Base-by-base conservation (phyloP, 1,139 yeast species). In the Pichia sp. region DNA sequence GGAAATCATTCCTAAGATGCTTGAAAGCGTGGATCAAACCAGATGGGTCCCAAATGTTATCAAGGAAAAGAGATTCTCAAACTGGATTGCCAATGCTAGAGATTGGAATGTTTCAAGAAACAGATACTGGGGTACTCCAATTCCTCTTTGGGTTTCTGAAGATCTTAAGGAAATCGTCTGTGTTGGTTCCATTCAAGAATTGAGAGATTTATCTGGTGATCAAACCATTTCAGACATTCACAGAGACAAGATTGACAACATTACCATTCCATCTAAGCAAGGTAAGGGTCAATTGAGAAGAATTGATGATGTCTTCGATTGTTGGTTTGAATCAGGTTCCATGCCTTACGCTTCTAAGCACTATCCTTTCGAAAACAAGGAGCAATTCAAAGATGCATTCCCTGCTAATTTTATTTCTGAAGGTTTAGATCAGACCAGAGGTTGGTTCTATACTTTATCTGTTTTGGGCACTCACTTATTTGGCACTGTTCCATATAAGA, bases 41-140 rank as follows among this genome's bases (percentile, higher is more conserved):
- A 84, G 83, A 72, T 93, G 99, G 99, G 98, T 93, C 63, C 99
- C 99, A 59, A 76, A 76, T 60, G 80, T 78, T 66, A 87, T 95
- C 66, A 90, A 90, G 75, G 97, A 90, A 65, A 95, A 95, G 73
- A 84, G 99, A 73, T 93, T 93, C 67, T 82, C 95, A 53, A 93
- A 92, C 77, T 93, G 99, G 99, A 88, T 93, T 71, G 89, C 93
- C 63, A 92, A 92, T 67, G 99, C 99, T 52, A 87, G 99, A 73
- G 99, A 93, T 74, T 93, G 99, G 99, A 93, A 93, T 71, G 81
- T 93, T 62, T 90, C 97, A 23, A 87, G 99, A 80, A 93, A 93
- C 77, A 84, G 99, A 74, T 93, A 93, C 75, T 93, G 99, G 99
- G 99, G 99, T 77, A 93, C 98, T 45, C 99, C 99, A 59, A 85